phyloP scores from a whole-genome alignment of 1,139 yeast species.

The Geotrichum macrosporum region DNA sequence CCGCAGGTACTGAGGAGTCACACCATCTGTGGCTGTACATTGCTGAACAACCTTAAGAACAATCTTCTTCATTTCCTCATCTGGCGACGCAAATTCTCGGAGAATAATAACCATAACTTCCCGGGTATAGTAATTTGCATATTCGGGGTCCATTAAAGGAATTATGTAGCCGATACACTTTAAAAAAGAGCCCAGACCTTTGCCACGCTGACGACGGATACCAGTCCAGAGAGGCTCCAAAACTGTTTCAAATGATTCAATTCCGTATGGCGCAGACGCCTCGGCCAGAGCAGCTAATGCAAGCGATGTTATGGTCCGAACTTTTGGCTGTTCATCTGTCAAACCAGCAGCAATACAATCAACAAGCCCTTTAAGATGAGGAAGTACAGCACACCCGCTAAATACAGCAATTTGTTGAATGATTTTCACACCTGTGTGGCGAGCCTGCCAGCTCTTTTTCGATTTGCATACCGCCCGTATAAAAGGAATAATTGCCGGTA shows the following conservation, averaged over 20 bases:
- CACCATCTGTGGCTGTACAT: slow-evolving; percentile 51
- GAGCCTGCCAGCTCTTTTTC: slow-evolving; percentile 75
- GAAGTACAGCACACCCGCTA: slow-evolving; percentile 71
- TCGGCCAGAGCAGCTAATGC: slow-evolving; percentile 77
- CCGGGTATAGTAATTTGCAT: slow-evolving; percentile 70
- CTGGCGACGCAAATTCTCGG: slow-evolving; percentile 76
- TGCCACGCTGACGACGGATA: slow-evolving; percentile 70
- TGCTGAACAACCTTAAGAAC: slow-evolving; percentile 61
- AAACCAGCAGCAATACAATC: slow-evolving; percentile 57
- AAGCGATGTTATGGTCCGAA: slow-evolving; percentile 64
- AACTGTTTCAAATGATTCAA: slow-evolving; percentile 71
- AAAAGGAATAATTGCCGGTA: slow-evolving; percentile 69
- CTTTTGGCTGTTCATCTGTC: slow-evolving; percentile 66
- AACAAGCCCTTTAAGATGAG: slow-evolving; percentile 64
- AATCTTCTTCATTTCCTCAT: slow-evolving; percentile 81
- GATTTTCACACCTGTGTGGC: slow-evolving; percentile 80
- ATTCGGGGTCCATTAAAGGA: slow-evolving; percentile 83
- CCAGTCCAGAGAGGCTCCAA: slow-evolving; percentile 83
- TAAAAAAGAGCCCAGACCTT: slow-evolving; percentile 68
- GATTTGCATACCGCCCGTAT: slow-evolving; percentile 77
- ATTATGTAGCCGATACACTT: slow-evolving; percentile 75
- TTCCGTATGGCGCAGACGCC: slow-evolving; percentile 85
- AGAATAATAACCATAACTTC: slow-evolving; percentile 65
- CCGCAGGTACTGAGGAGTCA: slow-evolving; percentile 46
- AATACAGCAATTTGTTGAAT: slow-evolving; percentile 71